These are phyloP conservation scores for Alternaria ventricosa DNA, from an alignment of 2,329 filamentous ascomycete species.

Conservation along the genomic window DNA sequence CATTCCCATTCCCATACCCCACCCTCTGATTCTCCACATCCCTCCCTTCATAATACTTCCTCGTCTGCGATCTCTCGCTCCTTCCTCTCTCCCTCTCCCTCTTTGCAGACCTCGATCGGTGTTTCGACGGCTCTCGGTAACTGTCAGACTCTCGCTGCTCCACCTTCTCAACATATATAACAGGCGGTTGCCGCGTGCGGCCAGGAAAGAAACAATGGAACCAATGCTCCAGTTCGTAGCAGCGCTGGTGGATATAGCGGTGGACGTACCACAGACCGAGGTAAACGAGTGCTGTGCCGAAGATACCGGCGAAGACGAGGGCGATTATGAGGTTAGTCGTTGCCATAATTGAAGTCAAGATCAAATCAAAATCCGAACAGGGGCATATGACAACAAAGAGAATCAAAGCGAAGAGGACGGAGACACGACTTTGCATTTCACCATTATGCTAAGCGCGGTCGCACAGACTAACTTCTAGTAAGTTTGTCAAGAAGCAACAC, in stretches of 20 bases:
- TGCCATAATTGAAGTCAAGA: too few relatives aligned
- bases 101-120: constrained; percentile 6
- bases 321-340: constrained; percentile 24
- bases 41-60: background rate
- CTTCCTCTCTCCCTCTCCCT: background rate
- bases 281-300: constrained; percentile 28
- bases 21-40: background rate
- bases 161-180: constrained; percentile 1
- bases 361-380: too few relatives aligned
- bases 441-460: background rate
- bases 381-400: too few relatives aligned
- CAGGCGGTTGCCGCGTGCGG: background rate
- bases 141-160: background rate
- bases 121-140: background rate
- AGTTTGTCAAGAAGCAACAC: background rate
- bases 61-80: background rate
- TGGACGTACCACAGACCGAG: constrained; percentile 24
- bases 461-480: background rate
- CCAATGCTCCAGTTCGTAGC: constrained; percentile 25
- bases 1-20: background rate
- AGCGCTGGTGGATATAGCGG: constrained; percentile 23
- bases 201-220: constrained; percentile 9
- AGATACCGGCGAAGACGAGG: constrained; percentile 25
- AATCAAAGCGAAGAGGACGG: background rate
- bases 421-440: background rate